These are phyloP conservation scores for Zygosaccharomyces siamensis DNA, from an alignment of 805 yeast genomes.

Conservation along the genomic window DNA sequence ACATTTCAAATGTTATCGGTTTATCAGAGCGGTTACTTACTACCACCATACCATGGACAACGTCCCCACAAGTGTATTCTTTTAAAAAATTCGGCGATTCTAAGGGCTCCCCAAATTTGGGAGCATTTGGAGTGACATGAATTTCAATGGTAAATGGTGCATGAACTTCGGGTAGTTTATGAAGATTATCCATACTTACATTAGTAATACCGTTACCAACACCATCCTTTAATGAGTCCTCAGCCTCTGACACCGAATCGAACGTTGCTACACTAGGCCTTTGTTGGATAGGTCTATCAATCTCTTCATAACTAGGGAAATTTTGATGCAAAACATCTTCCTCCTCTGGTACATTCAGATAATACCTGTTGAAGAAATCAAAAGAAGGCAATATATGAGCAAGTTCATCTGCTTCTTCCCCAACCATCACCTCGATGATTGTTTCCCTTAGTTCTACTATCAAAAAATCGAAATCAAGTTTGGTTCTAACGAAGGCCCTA, in stretches of 20 bases:
- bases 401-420: not conserved
- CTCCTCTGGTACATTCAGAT: not conserved
- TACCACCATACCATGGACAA: slow-evolving; percentile 45
- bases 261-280: not conserved
- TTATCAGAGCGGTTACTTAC: slow-evolving; percentile 40
- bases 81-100: slow-evolving; percentile 34
- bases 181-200: slow-evolving; percentile 20
- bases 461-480: too few relatives aligned
- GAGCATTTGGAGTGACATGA: slow-evolving; percentile 19
- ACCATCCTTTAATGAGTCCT: not conserved
- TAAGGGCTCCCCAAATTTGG: slow-evolving; percentile 19
- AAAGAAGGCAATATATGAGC: not conserved
- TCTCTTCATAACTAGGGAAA: not conserved
- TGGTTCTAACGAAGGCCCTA: too few relatives aligned
- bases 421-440: not conserved
- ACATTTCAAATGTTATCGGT: slow-evolving; percentile 54
- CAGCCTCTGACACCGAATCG: not conserved
- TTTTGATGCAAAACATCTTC: not conserved
- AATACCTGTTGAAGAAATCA: not conserved
- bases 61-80: slow-evolving; percentile 54
- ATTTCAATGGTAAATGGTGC: slow-evolving; percentile 24
- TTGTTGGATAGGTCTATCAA: not conserved
- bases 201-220: not conserved
- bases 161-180: slow-evolving; percentile 20
- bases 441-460: too few relatives aligned